Evolutionary conservation across 345 rosid genomes (phyloP), one percentile per base, ranked within the genome.

Genomic region (Erucastrum elatum): DNA sequence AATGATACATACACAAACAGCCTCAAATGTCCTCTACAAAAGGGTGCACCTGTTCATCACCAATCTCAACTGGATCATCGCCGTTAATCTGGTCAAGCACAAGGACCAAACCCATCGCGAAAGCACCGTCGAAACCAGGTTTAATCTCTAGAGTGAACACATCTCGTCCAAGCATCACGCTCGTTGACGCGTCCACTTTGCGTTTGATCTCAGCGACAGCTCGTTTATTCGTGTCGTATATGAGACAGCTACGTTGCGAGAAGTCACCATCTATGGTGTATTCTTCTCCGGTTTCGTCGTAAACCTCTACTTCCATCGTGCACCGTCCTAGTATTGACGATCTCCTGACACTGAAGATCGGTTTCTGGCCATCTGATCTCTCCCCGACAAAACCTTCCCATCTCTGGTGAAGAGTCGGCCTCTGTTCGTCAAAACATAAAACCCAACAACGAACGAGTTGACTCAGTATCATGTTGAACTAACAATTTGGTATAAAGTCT

Each of bases 101-200:
- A 8, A 94, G 76, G 0, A 92, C 89, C 82, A 94, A 58, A 1
- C 94, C 98, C 99, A 94, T 90, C 0, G 94, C 94, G 6, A 94
- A 90, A 6, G 97, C 94, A 0, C 85, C 92, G 61, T 94, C 95
- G 5, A 90, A 89, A 8, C 95, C 89, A 0, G 97, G 91, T 82
- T 85, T 94, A 0, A 94, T 33, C 46, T 84, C 81, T 13, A 95
- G 74, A 7, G 87, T 82, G 79, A 90, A 91, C 2, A 89, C 99
- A 75, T 95, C 99, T 62, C 87, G 88, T 6, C 97, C 98, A 37
- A 95, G 93, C 75, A 88, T 82, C 37, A 95, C 94, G 34, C 80
- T 81, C 25, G 96, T 95, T 35, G 99, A 84, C 26, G 88, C 73
- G 71, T 95, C 98, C n/a, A 93, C 96, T 85, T 94, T 94, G 84